phyloP scores from a whole-genome alignment of 306 rosid species.

The Malus sylvestris region DNA sequence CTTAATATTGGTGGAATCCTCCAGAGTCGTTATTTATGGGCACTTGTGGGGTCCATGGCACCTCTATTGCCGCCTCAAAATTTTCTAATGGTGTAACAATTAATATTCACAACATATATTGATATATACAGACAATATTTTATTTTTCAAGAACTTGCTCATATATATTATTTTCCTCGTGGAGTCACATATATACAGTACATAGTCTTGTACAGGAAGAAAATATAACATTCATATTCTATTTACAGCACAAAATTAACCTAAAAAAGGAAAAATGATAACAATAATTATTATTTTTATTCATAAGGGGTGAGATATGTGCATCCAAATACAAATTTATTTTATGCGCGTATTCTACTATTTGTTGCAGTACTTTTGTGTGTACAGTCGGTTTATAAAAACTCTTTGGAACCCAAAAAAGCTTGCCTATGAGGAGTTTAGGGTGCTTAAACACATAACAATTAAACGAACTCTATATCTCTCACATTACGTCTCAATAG shows the following conservation, averaged over 20 bases:
- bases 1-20: neutral
- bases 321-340: too few relatives aligned
- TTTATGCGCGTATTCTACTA: too few relatives aligned
- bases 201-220: neutral
- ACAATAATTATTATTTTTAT: too few relatives aligned
- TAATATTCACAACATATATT: neutral
- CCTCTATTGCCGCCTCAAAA: neutral
- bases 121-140: too few relatives aligned
- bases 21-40: neutral
- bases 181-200: neutral
- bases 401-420: too few relatives aligned
- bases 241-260: too few relatives aligned
- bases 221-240: neutral
- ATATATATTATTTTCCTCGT: neutral
- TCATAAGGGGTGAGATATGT: too few relatives aligned
- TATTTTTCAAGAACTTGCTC: neutral
- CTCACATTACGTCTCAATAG: too few relatives aligned
- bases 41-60: neutral
- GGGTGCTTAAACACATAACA: too few relatives aligned
- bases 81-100: neutral
- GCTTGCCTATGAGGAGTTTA: too few relatives aligned
- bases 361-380: rapidly evolving
- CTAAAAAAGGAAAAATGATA: neutral
- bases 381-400: too few relatives aligned
- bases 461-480: too few relatives aligned